These are phyloP conservation scores for Crithidia brevicula DNA, from an alignment of 208 protist genomes.

Conservation along the genomic window DNA sequence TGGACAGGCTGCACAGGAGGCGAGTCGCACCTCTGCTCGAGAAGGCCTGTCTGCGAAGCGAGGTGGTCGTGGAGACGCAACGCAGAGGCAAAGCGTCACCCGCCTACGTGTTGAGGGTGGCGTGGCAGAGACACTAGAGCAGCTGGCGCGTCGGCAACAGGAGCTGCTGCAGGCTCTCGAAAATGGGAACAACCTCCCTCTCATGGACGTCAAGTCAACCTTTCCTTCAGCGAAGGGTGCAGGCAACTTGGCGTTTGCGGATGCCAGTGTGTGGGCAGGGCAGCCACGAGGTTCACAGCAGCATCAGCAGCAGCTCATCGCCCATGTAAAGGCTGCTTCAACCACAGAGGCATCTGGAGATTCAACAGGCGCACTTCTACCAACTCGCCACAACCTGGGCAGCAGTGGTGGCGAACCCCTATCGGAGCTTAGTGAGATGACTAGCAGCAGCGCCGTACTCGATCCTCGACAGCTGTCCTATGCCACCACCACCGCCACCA, in stretches of 20 bases:
- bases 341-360: no score
- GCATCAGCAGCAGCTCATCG: no score
- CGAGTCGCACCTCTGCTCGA: no score
- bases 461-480: conserved; percentile 33
- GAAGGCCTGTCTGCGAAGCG: not conserved
- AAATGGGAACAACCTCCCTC: not conserved
- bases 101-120: not conserved
- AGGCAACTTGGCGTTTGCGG: no score
- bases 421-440: not conserved
- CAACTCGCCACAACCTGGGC: not conserved
- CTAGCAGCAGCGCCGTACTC: conserved; percentile 14
- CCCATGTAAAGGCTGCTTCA: no score
- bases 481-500: conserved; percentile 13
- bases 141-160: conserved; percentile 28
- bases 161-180: conserved; percentile 20
- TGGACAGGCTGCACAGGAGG: no score
- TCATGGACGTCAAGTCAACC: no score
- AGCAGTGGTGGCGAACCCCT: not conserved
- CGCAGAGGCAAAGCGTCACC: not conserved
- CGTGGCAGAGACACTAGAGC: conserved; percentile 19
- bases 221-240: no score
- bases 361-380: no score
- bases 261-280: not conserved
- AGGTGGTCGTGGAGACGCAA: not conserved
- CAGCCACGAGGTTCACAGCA: no score